These are phyloP conservation scores for Penicillium macrosclerotiorum DNA, from an alignment of 495 filamentous ascomycete genomes.

Conservation along the genomic window DNA sequence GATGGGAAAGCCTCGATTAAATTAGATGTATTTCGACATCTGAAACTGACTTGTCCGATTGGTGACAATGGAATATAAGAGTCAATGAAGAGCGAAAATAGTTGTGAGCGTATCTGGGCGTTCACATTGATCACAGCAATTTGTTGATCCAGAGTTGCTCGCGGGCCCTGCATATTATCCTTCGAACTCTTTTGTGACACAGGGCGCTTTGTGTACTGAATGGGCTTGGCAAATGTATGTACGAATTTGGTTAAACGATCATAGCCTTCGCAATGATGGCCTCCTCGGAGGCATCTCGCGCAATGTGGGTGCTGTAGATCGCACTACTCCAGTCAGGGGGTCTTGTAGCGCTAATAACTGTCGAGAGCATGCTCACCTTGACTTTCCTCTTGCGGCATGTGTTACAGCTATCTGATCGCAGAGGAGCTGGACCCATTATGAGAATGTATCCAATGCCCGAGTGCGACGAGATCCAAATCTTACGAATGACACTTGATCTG, in stretches of 20 bases:
- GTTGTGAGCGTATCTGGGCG: conserved; percentile 14
- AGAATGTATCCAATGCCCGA: background rate
- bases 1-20: conserved; percentile 12
- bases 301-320: conserved; percentile 15
- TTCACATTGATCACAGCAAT: conserved; percentile 13
- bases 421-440: conserved; percentile 10
- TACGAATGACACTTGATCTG: too few species aligned
- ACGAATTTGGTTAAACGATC: conserved; percentile 10
- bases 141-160: background rate
- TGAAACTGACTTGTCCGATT: conserved; percentile 2
- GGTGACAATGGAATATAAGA: conserved; percentile 11
- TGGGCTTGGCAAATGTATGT: conserved; percentile 8
- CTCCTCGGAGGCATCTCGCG: conserved; percentile 13
- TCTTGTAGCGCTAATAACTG: background rate
- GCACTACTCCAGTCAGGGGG: background rate
- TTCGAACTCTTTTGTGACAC: background rate
- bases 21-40: conserved; percentile 9
- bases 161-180: background rate
- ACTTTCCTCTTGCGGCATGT: conserved; percentile 14
- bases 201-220: too few species aligned
- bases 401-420: conserved; percentile 11
- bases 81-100: conserved; percentile 16
- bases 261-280: conserved; percentile 11
- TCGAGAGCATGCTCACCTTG: conserved; percentile 5
- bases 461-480: too few species aligned